Conservation (phyloP, 2,329 filamentous ascomycete genomes). For the Cladosporium sp. region DNA sequence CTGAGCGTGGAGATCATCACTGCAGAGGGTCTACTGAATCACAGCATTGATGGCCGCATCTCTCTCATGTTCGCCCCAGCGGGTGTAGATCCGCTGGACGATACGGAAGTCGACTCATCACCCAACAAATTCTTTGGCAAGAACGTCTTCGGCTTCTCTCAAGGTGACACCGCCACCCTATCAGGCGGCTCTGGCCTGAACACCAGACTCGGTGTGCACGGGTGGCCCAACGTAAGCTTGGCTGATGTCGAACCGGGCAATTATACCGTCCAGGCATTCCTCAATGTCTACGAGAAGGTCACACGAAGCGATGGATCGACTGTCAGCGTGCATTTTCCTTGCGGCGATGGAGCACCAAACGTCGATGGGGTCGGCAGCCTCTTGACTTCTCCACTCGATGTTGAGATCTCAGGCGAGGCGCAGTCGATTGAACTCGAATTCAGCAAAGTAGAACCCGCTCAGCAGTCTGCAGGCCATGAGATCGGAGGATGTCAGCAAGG, state of each 20-base stretch:
- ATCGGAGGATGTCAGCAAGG: conserved; percentile 37
- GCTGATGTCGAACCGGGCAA: conserved; percentile 28
- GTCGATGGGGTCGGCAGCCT: no score
- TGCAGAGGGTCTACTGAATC: conserved; percentile 26
- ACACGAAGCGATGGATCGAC: conserved; percentile 35
- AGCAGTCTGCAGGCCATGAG: conserved; percentile 31
- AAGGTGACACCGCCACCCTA: conserved; percentile 21
- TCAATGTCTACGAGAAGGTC: conserved; percentile 34
- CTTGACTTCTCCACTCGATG: no score
- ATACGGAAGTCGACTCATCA: conserved; percentile 34
- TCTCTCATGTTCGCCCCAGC: conserved; percentile 33
- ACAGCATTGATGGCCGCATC: conserved; percentile 30
- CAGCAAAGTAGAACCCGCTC: conserved; percentile 24
- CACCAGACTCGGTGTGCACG: conserved; percentile 30
- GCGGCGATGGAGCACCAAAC: no score
- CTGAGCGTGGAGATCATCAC: conserved; percentile 27
- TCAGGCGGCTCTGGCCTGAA: conserved; percentile 27
- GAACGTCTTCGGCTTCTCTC: conserved; percentile 30
- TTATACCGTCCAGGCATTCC: conserved; percentile 34
- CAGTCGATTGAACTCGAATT: conserved; percentile 33
- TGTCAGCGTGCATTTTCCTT: conserved; percentile 34
- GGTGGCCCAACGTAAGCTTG: conserved; percentile 33
- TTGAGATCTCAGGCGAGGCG: conserved; percentile 22
- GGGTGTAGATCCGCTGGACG: conserved; percentile 32
- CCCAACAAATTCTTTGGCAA: conserved; percentile 36